Evolutionary conservation across 345 rosid genomes (phyloP), one percentile per base, ranked within the genome.

Genomic region (Populus alba): DNA sequence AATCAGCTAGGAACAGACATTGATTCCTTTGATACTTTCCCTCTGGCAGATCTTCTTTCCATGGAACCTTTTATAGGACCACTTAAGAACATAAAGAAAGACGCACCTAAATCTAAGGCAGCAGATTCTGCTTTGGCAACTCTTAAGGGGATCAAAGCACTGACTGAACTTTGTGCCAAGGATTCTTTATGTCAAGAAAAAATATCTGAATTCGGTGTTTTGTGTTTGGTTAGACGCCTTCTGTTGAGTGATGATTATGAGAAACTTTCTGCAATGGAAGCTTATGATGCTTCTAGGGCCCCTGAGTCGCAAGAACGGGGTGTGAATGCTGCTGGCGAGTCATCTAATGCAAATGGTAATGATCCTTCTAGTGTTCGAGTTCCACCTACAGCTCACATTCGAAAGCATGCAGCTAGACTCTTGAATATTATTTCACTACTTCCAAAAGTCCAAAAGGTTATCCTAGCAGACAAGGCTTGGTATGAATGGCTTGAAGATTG

Each of bases 401-500:
- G 99, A 70, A 91, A 88, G 89, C 98, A 96, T 90, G 98, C 98
- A 41, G 97, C 97, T 83, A 87, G 97, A 74, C 88, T 96, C 70
- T 81, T 96, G 76, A 90, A 90, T 74, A 85, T 90, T 85, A 95
- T 96, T 81, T 96, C 99, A 6, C 83, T 86, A 63, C 95, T 92
- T 75, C 99, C 95, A 2, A 69, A 90, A 80, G 94, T 89, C 51
- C 93, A 87, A 90, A 88, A 96, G 81, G 80, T 75, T 82, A 89
- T 96, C 81, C 70, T 81, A 69, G 87, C 86, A 11, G 99, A 96
- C 85, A 85, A 89, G 83, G 78, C 83, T 73, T 91, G 91, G 94
- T 92, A 89, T 85, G 85, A 82, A 70, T 96, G 99, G 99, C 98
- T 96, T 83, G 97, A 92, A 74, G 98, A 89, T 80, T 94, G 99